Base-by-base conservation (phyloP, 129 eudicot species). In the Flaveria trinervia region DNA sequence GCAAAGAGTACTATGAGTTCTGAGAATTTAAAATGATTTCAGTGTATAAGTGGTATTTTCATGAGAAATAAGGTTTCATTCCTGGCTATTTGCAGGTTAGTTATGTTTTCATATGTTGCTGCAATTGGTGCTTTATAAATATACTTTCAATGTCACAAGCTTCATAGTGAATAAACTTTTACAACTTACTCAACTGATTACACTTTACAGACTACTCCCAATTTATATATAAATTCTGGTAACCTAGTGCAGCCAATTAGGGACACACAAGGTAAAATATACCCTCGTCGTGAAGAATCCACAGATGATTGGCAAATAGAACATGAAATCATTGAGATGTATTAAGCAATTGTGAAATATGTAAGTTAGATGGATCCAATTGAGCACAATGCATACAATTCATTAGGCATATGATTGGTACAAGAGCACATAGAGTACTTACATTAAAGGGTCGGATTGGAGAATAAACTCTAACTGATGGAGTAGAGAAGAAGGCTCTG, bases 381-480 rank as follows among this genome's bases (percentile, higher is more conserved):
- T 30, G 36, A 30, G 36, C 36, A 30, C 36, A 23, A 23, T 23
- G 1, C 26, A 30, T 30, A 30, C 36, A 30, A 30, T 3, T 0
- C 36, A 2, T 3, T 30, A 2, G 30, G 30, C 14, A 57, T 57
- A 57, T 4, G 28, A 22, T 3, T 15, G 57, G 50, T 13, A 69
- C n/a, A 17, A 7, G 1, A 9, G 15, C 13, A 45, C 11, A 60
- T n/a, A 10, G 15, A 5, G 52, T 43, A 84, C 87, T 90, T 77
- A 90, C 96, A 91, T 88, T 14, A 75, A 77, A 65, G 94, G 89
- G 67, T 91, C 90, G 10, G 86, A 80, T 16, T 88, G 86, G 71
- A 91, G 81, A 50, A 91, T 86, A 43, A 12, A 56, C 52, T 86
- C 81, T 20, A 91, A 76, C 12, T 83, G 84, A 17, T 46, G 26